These are phyloP conservation scores for Toxicodendron radicans DNA, from an alignment of 345 rosid genomes.

Conservation along the genomic window DNA sequence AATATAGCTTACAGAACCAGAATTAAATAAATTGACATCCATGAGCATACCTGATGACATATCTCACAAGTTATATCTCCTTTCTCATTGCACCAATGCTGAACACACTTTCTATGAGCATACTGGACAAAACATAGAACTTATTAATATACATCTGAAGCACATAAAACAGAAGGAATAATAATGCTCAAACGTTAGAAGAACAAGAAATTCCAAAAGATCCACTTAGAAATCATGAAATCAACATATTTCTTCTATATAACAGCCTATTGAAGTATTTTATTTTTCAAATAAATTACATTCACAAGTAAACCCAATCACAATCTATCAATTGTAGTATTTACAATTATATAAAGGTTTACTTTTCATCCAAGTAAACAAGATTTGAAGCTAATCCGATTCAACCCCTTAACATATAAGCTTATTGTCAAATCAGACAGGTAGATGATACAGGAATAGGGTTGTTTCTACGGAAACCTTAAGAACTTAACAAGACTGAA, in stretches of 20 bases:
- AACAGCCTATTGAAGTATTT: background rate
- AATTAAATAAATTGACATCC: background rate
- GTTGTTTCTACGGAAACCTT: background rate
- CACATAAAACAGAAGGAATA: background rate
- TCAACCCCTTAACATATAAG: background rate
- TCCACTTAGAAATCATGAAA: background rate
- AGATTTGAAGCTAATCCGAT: background rate
- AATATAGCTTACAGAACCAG: background rate
- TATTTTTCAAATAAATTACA: too few species aligned
- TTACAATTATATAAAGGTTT: background rate
- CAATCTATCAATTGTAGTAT: background rate
- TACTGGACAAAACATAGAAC: conserved; percentile 42
- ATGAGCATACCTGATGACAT: conserved; percentile 73
- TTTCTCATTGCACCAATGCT: conserved; percentile 96
- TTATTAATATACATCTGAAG: background rate
- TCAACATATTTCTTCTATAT: background rate
- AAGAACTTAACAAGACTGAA: too few species aligned
- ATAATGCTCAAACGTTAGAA: background rate
- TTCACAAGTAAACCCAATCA: background rate
- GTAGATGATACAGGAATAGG: background rate
- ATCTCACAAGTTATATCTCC: conserved; percentile 89
- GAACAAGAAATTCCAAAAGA: background rate
- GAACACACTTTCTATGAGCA: conserved; percentile 93
- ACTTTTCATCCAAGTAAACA: background rate
- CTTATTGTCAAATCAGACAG: background rate